phyloP scores from a whole-genome alignment of 768 basidiomycete genomes.

The Russula dissimulans region DNA sequence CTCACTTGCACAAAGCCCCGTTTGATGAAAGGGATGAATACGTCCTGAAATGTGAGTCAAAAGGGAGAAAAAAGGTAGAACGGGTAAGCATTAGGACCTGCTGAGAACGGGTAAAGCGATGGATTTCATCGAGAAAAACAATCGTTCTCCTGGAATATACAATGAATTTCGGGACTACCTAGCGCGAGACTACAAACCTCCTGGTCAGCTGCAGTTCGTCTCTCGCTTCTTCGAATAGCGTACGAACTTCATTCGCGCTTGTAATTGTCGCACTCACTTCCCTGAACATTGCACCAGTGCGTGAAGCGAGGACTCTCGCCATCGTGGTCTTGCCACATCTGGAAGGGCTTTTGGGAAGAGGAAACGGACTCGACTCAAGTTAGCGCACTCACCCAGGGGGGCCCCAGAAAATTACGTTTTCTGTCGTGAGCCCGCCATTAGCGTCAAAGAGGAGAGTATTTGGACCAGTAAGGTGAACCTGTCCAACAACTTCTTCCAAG shows the following conservation, averaged over 20 bases:
- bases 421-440: slow-evolving; percentile 41
- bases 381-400: slow-evolving; percentile 47
- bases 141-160: slow-evolving; percentile 48
- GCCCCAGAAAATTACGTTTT: slow-evolving; percentile 66
- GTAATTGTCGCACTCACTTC: slow-evolving; percentile 70
- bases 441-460: slow-evolving; percentile 48
- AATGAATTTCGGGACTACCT: not conserved
- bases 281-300: slow-evolving; percentile 53
- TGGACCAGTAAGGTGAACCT: slow-evolving; percentile 49
- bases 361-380: not conserved
- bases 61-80: not conserved
- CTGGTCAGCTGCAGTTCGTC: slow-evolving; percentile 53
- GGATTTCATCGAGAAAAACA: slow-evolving; percentile 78
- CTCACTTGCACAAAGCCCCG: slow-evolving; percentile 61
- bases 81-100: slow-evolving; percentile 34
- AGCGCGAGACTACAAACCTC: slow-evolving; percentile 32
- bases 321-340: slow-evolving; percentile 72
- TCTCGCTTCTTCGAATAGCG: slow-evolving; percentile 71
- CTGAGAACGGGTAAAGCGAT: slow-evolving; percentile 65
- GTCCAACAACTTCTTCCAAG: slow-evolving; percentile 65
- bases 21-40: slow-evolving; percentile 77
- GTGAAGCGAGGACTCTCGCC: slow-evolving; percentile 57
- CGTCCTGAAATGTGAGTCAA: slow-evolving; percentile 39
- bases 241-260: slow-evolving; percentile 60
- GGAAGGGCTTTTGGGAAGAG: not conserved